These are phyloP conservation scores for Candida alai DNA, from an alignment of 805 yeast species.

Conservation along the genomic window DNA sequence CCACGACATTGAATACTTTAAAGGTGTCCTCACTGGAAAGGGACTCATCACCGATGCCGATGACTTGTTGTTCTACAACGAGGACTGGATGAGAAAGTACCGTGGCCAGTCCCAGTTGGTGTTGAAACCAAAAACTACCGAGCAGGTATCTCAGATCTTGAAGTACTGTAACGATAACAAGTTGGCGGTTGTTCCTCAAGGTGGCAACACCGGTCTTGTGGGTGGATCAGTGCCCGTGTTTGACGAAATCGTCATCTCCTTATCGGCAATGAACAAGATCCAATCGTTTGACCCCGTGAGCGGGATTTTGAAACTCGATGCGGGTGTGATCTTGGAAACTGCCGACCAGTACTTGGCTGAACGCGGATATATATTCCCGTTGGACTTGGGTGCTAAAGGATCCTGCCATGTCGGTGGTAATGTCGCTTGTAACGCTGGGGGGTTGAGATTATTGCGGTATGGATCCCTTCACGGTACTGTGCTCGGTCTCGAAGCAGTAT, in stretches of 20 bases:
- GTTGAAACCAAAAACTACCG: slow-evolving; percentile 75
- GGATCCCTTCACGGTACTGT: slow-evolving; percentile 93
- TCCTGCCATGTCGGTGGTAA: slow-evolving; percentile 95
- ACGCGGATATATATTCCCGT: slow-evolving; percentile 85
- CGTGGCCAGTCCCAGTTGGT: slow-evolving; percentile 81
- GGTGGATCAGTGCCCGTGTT: slow-evolving; percentile 93
- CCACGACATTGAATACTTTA: slow-evolving; percentile 60
- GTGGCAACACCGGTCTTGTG: slow-evolving; percentile 94
- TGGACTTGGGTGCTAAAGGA: slow-evolving; percentile 95
- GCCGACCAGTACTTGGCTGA: slow-evolving; percentile 79
- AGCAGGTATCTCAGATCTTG: slow-evolving; percentile 72
- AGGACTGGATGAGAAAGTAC: slow-evolving; percentile 94
- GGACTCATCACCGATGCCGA: slow-evolving; percentile 52
- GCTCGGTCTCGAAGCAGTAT: slow-evolving; percentile 86
- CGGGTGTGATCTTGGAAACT: slow-evolving; percentile 83
- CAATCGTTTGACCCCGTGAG: slow-evolving; percentile 77
- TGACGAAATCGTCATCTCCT: slow-evolving; percentile 78
- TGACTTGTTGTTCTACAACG: slow-evolving; percentile 70
- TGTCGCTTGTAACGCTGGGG: slow-evolving; percentile 96
- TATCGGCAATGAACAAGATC: slow-evolving; percentile 68
- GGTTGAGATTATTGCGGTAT: slow-evolving; percentile 78
- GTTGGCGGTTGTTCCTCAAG: slow-evolving; percentile 91
- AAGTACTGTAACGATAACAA: slow-evolving; percentile 74
- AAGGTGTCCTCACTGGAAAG: slow-evolving; percentile 50
- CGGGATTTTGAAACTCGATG: slow-evolving; percentile 85